Base-by-base conservation (phyloP, 176 grass and related monocot genomes). In the Carex pumila region DNA sequence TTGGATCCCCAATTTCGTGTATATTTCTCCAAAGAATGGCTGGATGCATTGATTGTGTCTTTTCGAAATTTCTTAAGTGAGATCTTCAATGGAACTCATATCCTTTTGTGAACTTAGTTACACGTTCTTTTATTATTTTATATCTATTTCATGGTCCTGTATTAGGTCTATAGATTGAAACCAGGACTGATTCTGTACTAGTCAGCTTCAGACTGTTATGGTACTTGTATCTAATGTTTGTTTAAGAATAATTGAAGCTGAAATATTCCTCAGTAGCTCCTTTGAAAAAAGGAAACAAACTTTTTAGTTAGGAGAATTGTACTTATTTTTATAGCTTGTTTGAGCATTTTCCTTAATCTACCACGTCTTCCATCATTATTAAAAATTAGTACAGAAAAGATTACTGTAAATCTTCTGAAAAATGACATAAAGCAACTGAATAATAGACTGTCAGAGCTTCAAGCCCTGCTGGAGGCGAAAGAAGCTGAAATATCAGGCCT, bases 11-110 rank as follows among this genome's bases (percentile, higher is more conserved):
- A 98, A 54, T 98, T 98, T 79, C 89, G 87, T 69, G 88, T 93
- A 32, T 98, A 98, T 89, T 98, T 94, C 84, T 98, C 95, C 65
- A 98, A 98, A 88, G 95, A 98, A 85, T 94, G 95, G 92, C 83
- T 82, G 45, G 91, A 98, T 67, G 87, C 91, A 63, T 86, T 98
- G 91, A 52, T 87, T 94, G 88, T 88, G 22, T 94, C 92, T 53
- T 94, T 98, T 77, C 86, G 86, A 22, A 98, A 98, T 76, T 98
- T 94, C 66, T 85, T 98, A 82, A 98, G 92, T 1, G 92, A 92
- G 85, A 85, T 91, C 68, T 98, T 98, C 91, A 98, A 89, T 93
- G 92, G 85, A 53, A 94, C 83, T 93, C 89, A 98, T 98, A 98
- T 98, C 92, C 95, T 98, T 94, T 55, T 56, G 25, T 75, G 19